Evolutionary conservation across 1,284 basidiomycete genomes (phyloP).

Genomic region (Ceratorhiza oryzae-sativae): DNA sequence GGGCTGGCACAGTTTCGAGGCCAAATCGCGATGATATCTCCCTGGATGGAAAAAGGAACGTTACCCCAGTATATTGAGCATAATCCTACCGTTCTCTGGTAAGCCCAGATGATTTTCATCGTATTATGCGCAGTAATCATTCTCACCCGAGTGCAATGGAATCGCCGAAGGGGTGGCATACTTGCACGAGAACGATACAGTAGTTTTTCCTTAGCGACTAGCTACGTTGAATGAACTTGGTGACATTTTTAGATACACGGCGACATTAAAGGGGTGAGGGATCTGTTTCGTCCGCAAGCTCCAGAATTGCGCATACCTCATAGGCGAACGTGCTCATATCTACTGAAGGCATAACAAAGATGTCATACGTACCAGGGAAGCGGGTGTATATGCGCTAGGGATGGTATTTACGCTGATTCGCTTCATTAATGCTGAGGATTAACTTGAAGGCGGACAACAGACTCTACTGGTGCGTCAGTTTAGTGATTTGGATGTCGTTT

Average conservation of each 20-base stretch:
- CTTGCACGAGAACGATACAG: not conserved
- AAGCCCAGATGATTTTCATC: no score
- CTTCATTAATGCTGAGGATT: not conserved
- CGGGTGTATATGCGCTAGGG: constrained; percentile 9
- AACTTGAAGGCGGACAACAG: not conserved
- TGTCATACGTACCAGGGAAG: not conserved
- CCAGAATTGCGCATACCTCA: no score
- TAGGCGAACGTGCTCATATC: constrained; percentile 15
- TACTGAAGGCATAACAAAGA: not conserved
- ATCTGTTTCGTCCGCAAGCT: not conserved
- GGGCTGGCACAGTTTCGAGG: constrained; percentile 4
- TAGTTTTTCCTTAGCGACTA: not conserved
- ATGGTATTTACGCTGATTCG: not conserved
- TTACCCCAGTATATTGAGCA: not conserved
- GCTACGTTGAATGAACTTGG: not conserved
- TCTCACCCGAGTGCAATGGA: not conserved
- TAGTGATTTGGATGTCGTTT: no score
- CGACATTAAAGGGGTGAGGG: not conserved
- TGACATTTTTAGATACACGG: constrained; percentile 1
- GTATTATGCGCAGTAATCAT: not conserved
- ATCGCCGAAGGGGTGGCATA: not conserved
- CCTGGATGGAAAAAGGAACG: constrained; percentile 2
- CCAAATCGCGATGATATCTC: not conserved
- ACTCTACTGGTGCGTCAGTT: not conserved
- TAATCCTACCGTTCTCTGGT: not conserved